phyloP scores from a whole-genome alignment of 352 stramenopile species.

The Globisporangium uncinulatum region DNA sequence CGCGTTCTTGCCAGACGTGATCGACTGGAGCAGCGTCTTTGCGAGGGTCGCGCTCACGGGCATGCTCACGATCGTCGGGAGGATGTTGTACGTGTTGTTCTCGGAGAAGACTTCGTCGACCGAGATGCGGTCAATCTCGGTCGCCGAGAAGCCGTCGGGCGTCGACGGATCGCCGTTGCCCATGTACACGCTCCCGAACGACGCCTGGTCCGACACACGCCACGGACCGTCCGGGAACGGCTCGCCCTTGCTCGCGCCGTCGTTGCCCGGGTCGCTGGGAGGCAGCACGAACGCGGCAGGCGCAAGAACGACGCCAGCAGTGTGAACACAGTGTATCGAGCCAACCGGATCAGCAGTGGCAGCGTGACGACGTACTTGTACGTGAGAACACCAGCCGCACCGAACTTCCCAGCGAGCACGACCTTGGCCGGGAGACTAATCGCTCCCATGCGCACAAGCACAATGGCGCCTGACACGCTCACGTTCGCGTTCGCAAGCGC shows the following conservation, averaged over 20 bases:
- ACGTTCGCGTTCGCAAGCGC: constrained; percentile 44
- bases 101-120: constrained; percentile 72
- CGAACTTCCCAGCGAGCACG: constrained; percentile 49
- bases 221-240: constrained; percentile 65
- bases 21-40: constrained; percentile 32
- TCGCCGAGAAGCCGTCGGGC: constrained; percentile 57
- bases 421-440: constrained; percentile 73
- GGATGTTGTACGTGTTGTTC: constrained; percentile 81
- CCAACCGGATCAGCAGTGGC: not conserved
- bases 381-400: constrained; percentile 59
- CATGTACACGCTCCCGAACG: constrained; percentile 81
- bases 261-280: constrained; percentile 57
- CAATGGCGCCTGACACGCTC: constrained; percentile 41
- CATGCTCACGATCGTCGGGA: constrained; percentile 69
- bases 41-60: constrained; percentile 59
- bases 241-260: constrained; percentile 43
- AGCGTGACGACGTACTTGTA: constrained; percentile 48
- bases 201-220: constrained; percentile 39
- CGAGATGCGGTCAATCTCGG: constrained; percentile 54
- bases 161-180: constrained; percentile 79
- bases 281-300: not conserved
- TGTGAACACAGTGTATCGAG: not conserved
- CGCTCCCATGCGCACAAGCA: constrained; percentile 55
- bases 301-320: not conserved
- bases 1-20: constrained; percentile 20